Base-by-base conservation (phyloP, 2,329 filamentous ascomycete species). In the Alternaria incomplexa region DNA sequence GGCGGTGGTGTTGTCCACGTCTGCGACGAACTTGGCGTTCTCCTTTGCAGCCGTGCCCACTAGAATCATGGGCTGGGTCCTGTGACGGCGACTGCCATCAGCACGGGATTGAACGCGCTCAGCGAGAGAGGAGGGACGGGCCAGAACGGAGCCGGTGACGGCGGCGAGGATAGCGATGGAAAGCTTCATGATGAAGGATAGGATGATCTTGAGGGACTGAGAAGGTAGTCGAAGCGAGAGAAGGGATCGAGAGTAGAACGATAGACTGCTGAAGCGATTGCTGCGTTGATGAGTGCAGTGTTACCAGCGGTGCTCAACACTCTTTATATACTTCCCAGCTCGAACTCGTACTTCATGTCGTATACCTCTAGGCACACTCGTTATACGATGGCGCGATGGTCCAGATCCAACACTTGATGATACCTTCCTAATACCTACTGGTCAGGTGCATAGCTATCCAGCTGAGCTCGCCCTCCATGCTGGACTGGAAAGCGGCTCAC, bases 1-100 rank as follows among this genome's bases (percentile, higher is more conserved):
- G 51, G 79, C 79, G 28, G 79, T 81, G 69, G 81, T 81, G 44
- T 68, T 68, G 32, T 61, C 63, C 4, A 72, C 59, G 17, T 73
- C 67, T 4, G 43, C 57, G n/a, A 64, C 25, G 36, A 64, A 58
- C 17, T 58, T 58, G 32, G 46, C 56, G 22, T 64, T 58, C 28
- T 64, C 62, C 26, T 67, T 65, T n/a, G 61, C 55, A 48, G 44
- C 55, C 20, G 59, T 59, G 40, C 65, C 65, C 5, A 68, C 56
- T 32, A 66, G 63, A 47, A 69, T 46, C 51, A 69, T 28, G 9
- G 67, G 68, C 47, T 66, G 65, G 12, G 68, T 60, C 22, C 48
- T 59, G 65, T 65, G 62, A 23, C 65, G 67, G n/a, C 60, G 61
- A 17, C 58, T 60, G 40, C 63, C 65, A 23, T 66, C 66, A 22